Evolutionary conservation across 2,329 filamentous ascomycete genomes (phyloP).

Genomic region (Xylaria sp.): DNA sequence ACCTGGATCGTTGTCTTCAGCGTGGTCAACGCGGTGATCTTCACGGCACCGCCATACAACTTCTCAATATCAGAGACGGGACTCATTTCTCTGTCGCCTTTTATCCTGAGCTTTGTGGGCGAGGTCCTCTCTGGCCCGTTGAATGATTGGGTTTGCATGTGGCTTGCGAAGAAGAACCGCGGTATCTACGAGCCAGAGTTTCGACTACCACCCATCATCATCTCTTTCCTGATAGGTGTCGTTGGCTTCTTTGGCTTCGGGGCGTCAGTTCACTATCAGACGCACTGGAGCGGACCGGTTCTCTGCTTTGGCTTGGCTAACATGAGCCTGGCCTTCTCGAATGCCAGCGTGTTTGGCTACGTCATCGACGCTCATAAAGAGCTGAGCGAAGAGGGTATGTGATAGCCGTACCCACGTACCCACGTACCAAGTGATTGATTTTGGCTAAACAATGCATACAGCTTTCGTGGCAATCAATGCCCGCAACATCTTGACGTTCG

Average conservation of each 20-base stretch:
- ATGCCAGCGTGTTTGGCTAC: slow-evolving; percentile 56
- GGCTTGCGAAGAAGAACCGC: slow-evolving; percentile 53
- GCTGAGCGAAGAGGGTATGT: slow-evolving; percentile 51
- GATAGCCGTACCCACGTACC: slow-evolving; percentile 7
- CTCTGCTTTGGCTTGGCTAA: slow-evolving; percentile 56
- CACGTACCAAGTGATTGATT: not conserved
- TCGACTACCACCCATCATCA: slow-evolving; percentile 48
- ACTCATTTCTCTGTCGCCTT: slow-evolving; percentile 56
- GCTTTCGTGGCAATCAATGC: slow-evolving; percentile 59
- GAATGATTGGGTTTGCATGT: slow-evolving; percentile 52
- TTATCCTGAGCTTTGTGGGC: slow-evolving; percentile 54
- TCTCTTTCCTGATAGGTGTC: slow-evolving; percentile 48
- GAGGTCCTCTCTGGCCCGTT: slow-evolving; percentile 52
- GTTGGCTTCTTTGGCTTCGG: slow-evolving; percentile 56
- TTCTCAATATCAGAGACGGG: slow-evolving; percentile 56
- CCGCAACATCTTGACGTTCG: slow-evolving; percentile 54
- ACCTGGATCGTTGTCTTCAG: slow-evolving; percentile 51
- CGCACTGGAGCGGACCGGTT: slow-evolving; percentile 55
- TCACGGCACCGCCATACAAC: slow-evolving; percentile 56
- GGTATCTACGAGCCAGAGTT: slow-evolving; percentile 63
- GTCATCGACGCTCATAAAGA: slow-evolving; percentile 54
- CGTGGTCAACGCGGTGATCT: slow-evolving; percentile 56
- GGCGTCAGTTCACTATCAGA: slow-evolving; percentile 50
- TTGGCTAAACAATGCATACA: slow-evolving; percentile 17
- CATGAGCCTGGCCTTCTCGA: slow-evolving; percentile 53